phyloP scores from a whole-genome alignment of 768 basidiomycete species.

The Termitomyces sp. region DNA sequence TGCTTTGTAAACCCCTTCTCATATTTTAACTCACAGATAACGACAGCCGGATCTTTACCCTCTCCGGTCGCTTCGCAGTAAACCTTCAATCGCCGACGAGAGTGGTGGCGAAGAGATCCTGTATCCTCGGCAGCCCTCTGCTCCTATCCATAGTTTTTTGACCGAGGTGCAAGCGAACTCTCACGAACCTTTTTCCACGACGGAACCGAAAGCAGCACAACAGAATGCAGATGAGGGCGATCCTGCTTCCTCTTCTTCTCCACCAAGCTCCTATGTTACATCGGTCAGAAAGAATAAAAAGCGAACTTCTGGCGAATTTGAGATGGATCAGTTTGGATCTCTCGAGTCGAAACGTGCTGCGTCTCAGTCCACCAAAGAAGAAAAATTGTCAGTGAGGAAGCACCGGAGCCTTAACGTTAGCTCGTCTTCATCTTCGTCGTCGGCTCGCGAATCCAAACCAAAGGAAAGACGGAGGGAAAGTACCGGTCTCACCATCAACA shows the following conservation, averaged over 20 bases:
- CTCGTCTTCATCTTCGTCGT: constrained; percentile 27
- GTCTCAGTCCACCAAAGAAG: constrained; percentile 37
- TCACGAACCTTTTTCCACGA: constrained; percentile 20
- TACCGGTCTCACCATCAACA: constrained; percentile 35
- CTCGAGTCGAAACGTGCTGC: constrained; percentile 48
- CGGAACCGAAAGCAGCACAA: constrained; percentile 25
- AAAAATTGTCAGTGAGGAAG: constrained; percentile 48
- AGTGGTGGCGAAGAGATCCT: constrained; percentile 89
- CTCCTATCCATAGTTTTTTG: constrained; percentile 25
- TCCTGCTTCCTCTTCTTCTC: constrained; percentile 31
- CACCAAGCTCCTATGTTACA: constrained; percentile 61
- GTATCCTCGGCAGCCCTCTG: constrained; percentile 61
- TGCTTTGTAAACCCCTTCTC: constrained; percentile 6
- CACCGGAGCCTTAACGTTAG: constrained; percentile 69
- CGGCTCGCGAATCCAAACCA: constrained; percentile 36
- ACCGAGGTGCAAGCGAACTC: constrained; percentile 14
- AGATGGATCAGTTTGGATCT: constrained; percentile 64
- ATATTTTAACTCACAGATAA: constrained; percentile 4
- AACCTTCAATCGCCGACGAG: constrained; percentile 71
- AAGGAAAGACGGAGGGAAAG: constrained; percentile 58
- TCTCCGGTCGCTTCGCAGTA: constrained; percentile 47
- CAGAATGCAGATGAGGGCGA: constrained; percentile 24
- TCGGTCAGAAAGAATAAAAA: constrained; percentile 59
- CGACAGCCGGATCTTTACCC: constrained; percentile 40
- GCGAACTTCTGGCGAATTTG: constrained; percentile 79